These are phyloP conservation scores for Alternaria rosae DNA, from an alignment of 2,329 filamentous ascomycete genomes.

Conservation along the genomic window DNA sequence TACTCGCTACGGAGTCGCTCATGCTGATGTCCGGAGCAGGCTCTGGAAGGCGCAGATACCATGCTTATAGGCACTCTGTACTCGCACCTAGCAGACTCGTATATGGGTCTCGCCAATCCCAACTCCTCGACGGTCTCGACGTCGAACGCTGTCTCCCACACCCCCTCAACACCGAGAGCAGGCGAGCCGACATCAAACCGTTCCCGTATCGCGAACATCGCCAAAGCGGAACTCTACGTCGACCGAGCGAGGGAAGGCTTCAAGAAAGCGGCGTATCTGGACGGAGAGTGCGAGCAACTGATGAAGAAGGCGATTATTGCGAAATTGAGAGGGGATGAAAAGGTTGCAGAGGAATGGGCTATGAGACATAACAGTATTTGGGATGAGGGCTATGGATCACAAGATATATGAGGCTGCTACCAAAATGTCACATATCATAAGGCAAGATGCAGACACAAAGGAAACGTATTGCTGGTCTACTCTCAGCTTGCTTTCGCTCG, in stretches of 20 bases:
- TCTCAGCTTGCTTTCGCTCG: constrained; percentile 28
- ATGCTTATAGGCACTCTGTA: constrained; percentile 72
- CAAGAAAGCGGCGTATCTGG: constrained; percentile 70
- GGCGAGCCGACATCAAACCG: constrained; percentile 16
- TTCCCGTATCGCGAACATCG: constrained; percentile 30
- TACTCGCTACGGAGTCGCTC: no score
- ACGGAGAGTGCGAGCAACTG: constrained; percentile 78
- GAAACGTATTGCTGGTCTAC: constrained; percentile 43
- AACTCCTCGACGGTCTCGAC: background rate
- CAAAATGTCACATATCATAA: constrained; percentile 2
- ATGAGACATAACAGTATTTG: constrained; percentile 47
- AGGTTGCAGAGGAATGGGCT: constrained; percentile 47
- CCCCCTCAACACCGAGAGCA: background rate
- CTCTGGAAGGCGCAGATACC: constrained; percentile 72
- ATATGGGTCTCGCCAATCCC: constrained; percentile 76
- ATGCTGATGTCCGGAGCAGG: constrained; percentile 29
- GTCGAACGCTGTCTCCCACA: background rate
- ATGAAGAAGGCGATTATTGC: constrained; percentile 83
- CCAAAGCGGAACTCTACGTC: constrained; percentile 45
- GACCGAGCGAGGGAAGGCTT: constrained; percentile 57
- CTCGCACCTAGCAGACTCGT: constrained; percentile 74
- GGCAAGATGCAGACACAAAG: constrained; percentile 32
- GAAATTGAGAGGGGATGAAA: constrained; percentile 63
- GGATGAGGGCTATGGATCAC: constrained; percentile 32
- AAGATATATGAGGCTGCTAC: background rate